Evolutionary conservation across 2,329 filamentous ascomycete genomes (phyloP), one percentile per base, ranked within the genome.

Genomic region (Diaporthe humulicola): DNA sequence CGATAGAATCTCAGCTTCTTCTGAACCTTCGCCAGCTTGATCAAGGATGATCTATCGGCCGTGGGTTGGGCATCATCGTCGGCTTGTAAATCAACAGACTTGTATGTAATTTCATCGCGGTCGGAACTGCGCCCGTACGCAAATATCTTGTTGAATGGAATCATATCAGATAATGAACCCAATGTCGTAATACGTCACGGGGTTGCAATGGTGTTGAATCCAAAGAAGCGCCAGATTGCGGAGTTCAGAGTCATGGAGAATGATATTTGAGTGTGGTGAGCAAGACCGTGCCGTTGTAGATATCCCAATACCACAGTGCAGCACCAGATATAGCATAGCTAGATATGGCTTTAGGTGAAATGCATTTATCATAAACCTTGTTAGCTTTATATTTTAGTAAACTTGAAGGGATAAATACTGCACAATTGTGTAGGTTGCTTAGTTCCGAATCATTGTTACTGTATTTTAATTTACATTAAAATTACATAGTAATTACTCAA

Each of bases 1-100:
- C 60, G 60, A 48, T 4, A 66, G 19, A 66, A 66, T 66, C 6
- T 66, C 60, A 66, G 42, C 60, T 66, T 66, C 40, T 66, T 66
- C 42, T n/a, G 28, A 28, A n/a, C 19, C 60, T 66, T 66, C 28
- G 42, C 28, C 60, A 66, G 15, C 28, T 66, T 28, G 36, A 50
- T 22, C 60, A 64, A 50, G 42, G 60, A 50, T 14, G 60, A n/a
- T 33, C n/a, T 66, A 8, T 48, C 60, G 28, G 40, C 7, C 28
- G 40, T 48, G 28, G 28, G 17, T 25, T 25, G 60, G 42, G 9
- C 14, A 36, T 66, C 60, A n/a, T 66, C 60, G 40, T 66, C 60
- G 17, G 8, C 58, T 64, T 64, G 38, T 30, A 48, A 33, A 66
- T 66, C 60, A 36, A 66, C 60, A 25, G 60, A 66, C 60, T 66